Conservation (phyloP, 2,329 filamentous ascomycete genomes). For the Colletotrichum tamarilloi region DNA sequence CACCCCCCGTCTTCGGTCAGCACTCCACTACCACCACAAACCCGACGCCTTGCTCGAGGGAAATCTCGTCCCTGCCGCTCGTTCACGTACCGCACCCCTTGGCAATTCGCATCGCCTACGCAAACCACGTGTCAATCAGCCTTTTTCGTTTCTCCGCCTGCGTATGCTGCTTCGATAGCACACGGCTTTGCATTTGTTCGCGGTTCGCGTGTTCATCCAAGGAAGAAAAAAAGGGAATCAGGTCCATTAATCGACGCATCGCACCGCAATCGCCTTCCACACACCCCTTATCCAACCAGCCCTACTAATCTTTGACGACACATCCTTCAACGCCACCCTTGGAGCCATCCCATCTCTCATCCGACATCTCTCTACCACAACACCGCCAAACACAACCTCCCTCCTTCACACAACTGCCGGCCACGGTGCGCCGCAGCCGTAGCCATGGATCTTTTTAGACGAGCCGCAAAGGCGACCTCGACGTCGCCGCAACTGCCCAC, state of each 20-base stretch:
- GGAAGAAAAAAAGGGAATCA: not conserved
- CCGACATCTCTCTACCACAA: conserved; percentile 3
- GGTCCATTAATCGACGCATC: conserved; percentile 8
- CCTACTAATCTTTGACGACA: conserved; percentile 17
- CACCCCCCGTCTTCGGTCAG: conserved; percentile 14
- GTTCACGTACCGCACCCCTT: conserved; percentile 30
- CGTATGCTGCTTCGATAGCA: conserved; percentile 19
- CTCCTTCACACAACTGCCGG: not conserved
- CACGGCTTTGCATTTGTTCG: conserved; percentile 29
- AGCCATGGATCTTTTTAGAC: conserved; percentile 68
- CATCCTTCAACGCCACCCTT: conserved; percentile 7
- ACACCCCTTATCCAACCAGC: conserved; percentile 18
- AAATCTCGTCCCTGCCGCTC: conserved; percentile 36
- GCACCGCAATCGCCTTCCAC: not conserved
- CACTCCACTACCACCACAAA: conserved; percentile 3
- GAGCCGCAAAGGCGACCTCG: conserved; percentile 61
- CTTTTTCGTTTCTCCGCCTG: not conserved
- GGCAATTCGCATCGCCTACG: conserved; percentile 24
- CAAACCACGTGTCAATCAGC: not conserved
- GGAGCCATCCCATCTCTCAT: conserved; percentile 23
- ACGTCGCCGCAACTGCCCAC: conserved; percentile 59
- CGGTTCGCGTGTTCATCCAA: conserved; percentile 26
- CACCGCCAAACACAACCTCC: not conserved
- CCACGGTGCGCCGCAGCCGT: conserved; percentile 21
- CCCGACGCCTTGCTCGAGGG: conserved; percentile 31